A percentile compares a stretch with the other conserved stretches of the same genome.
phyloP scores from a whole-genome alignment of 495 filamentous ascomycete species.

The Trichoderma reesei region DNA sequence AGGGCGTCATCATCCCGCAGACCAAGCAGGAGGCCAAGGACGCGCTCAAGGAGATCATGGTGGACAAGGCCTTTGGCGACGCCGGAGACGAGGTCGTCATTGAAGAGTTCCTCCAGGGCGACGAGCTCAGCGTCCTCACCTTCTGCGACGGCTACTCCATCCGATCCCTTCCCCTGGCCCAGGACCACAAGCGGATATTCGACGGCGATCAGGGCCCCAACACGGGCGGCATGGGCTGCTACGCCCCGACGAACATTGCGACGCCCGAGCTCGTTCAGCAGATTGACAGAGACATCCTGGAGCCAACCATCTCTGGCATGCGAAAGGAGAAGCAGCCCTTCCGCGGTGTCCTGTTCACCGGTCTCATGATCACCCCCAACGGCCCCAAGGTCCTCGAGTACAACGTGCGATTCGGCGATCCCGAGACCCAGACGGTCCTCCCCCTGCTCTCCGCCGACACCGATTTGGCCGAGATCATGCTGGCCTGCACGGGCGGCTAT shows the following conservation, averaged over 20 bases:
- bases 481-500: conserved; percentile 69
- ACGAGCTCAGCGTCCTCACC: conserved; percentile 83
- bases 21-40: conserved; percentile 71
- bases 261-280: conserved; percentile 62
- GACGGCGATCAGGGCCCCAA: conserved; percentile 90
- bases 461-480: conserved; percentile 84
- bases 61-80: conserved; percentile 72
- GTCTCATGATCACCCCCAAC: conserved; percentile 83
- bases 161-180: conserved; percentile 76
- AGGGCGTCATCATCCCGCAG: conserved; percentile 81
- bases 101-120: conserved; percentile 85
- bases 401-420: conserved; percentile 93
- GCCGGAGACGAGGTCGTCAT: conserved; percentile 93
- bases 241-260: conserved; percentile 81
- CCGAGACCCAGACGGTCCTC: conserved; percentile 88
- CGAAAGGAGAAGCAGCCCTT: conserved; percentile 70
- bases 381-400: conserved; percentile 92
- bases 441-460: conserved; percentile 69
- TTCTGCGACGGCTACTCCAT: conserved; percentile 88
- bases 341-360: conserved; percentile 83
- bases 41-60: conserved; percentile 83
- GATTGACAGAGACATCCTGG: conserved; percentile 71
- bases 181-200: conserved; percentile 91
- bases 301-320: conserved; percentile 88
- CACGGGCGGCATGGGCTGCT: conserved; percentile 97